A percentile compares a stretch with the other conserved stretches of the same genome.
Conservation (phyloP, 768 basidiomycete species). For the Suillus plorans region DNA sequence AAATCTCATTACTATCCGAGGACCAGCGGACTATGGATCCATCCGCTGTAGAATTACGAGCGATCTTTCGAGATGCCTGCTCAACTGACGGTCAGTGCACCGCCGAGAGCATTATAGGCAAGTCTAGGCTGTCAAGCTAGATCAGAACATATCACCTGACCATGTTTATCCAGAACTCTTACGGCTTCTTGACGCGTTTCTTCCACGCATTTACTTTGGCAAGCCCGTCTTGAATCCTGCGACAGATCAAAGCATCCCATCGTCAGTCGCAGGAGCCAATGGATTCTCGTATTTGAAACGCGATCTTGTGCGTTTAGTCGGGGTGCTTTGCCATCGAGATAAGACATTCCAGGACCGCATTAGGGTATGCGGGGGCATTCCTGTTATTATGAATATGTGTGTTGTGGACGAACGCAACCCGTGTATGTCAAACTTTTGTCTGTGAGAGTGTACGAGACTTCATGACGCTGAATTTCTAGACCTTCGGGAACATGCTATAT, state of each 20-base stretch:
- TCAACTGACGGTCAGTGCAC: conserved; percentile 43
- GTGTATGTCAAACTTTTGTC: conserved; percentile 55
- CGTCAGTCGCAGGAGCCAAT: conserved; percentile 38
- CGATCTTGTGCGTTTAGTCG: conserved; percentile 87
- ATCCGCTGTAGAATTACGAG: conserved; percentile 26
- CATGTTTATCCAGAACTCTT: conserved; percentile 55
- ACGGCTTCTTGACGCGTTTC: conserved; percentile 71
- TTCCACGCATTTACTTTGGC: conserved; percentile 83
- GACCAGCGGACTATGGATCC: conserved; percentile 29
- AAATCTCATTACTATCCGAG: conserved; percentile 48
- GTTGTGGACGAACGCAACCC: conserved; percentile 91
- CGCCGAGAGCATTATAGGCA: conserved; percentile 60
- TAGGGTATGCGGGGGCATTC: conserved; percentile 69
- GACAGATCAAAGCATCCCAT: conserved; percentile 7
- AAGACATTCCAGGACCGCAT: conserved; percentile 73
- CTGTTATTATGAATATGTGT: conserved; percentile 84
- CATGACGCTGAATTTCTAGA: conserved; percentile 35
- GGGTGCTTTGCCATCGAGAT: conserved; percentile 66
- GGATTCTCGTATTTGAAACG: conserved; percentile 85
- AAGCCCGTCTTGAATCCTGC: conserved; percentile 43
- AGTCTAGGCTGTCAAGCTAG: conserved; percentile 16
- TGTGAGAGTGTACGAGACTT: background rate
- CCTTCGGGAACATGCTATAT: conserved; percentile 88
- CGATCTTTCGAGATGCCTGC: conserved; percentile 44
- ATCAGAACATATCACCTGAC: conserved; percentile 2